Evolutionary conservation across 306 rosid species (phyloP), one percentile per base, ranked within the genome.

Genomic region (Mucuna pruriens): DNA sequence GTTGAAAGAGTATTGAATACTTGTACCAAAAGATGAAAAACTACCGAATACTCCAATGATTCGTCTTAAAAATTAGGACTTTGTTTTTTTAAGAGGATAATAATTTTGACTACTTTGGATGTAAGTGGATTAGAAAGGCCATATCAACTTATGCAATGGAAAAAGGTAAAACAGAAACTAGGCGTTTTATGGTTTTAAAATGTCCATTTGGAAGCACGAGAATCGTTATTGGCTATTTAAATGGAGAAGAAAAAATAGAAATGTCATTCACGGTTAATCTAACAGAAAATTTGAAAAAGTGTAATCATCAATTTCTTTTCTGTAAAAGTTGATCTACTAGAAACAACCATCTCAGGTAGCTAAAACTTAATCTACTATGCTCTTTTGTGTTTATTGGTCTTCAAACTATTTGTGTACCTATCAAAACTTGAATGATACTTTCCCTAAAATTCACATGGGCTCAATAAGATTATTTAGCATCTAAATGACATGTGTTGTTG

Each of bases 191-290:
- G 83, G 73, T 23, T 20, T 72, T 74, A 46, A 83, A 68, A 23
- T 64, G 83, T 74, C 88, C 90, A 85, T 61, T 52, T 85, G 87
- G 82, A 77, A 44, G 84, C 16, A 52, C 34, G 10, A 20, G 89
- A 88, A 84, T 36, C 52, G 67, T 51, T 67, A 39, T 61, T 74
- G 85, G 55, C 76, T 72, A 22, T 52, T 54, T 67, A 33, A 36
- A 25, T 12, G 65, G 29, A 20, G 4, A 77, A 5, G 2, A 16
- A 11, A 6, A 60, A 26, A 36, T 12, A 36, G 46, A 64, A 10
- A 12, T 54, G 25, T 71, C 45, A 49, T 78, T 77, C 36, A 73
- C 15, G 1, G 76, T 74, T 76, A 67, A 69, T 67, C 74, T 61
- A 39, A 54, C 22, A 11, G 54, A 20, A n/a, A n/a, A 20, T 22